These are phyloP conservation scores for Fusarium heterosporum DNA, from an alignment of 2,329 filamentous ascomycete species.

Conservation along the genomic window DNA sequence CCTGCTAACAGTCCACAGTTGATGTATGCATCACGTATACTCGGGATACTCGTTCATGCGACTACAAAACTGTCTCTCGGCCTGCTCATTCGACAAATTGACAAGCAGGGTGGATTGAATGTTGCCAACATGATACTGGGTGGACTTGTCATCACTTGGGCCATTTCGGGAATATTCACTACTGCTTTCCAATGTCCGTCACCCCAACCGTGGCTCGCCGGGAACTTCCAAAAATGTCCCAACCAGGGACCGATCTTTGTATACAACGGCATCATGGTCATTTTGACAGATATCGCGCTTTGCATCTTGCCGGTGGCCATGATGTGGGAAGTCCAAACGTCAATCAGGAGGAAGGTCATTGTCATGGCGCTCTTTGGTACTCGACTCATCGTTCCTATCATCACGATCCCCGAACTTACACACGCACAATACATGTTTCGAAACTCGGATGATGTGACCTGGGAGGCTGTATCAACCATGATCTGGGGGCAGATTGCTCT, in stretches of 20 bases:
- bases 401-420: slow-evolving; percentile 34
- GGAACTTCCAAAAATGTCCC: slow-evolving; percentile 19
- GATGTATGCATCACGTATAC: slow-evolving; percentile 38
- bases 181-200: slow-evolving; percentile 34
- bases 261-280: slow-evolving; percentile 36
- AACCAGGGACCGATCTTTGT: slow-evolving; percentile 26
- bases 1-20: slow-evolving; percentile 25
- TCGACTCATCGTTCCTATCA: slow-evolving; percentile 38
- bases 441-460: slow-evolving; percentile 29
- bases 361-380: slow-evolving; percentile 40
- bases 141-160: slow-evolving; percentile 19
- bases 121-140: slow-evolving; percentile 30
- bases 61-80: slow-evolving; percentile 40
- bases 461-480: slow-evolving; percentile 26
- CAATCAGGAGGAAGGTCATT: slow-evolving; percentile 29
- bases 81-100: slow-evolving; percentile 42
- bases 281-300: slow-evolving; percentile 30
- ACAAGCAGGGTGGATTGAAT: slow-evolving; percentile 27
- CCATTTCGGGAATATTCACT: slow-evolving; percentile 28
- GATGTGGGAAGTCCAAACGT: slow-evolving; percentile 45
- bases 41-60: slow-evolving; percentile 34
- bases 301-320: slow-evolving; percentile 38
- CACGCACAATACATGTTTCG: slow-evolving; percentile 31
- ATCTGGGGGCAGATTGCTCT: slow-evolving; percentile 42
- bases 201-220: slow-evolving; percentile 34